Base-by-base conservation (phyloP, 2,329 filamentous ascomycete genomes). In the Neofusicoccum sp. region DNA sequence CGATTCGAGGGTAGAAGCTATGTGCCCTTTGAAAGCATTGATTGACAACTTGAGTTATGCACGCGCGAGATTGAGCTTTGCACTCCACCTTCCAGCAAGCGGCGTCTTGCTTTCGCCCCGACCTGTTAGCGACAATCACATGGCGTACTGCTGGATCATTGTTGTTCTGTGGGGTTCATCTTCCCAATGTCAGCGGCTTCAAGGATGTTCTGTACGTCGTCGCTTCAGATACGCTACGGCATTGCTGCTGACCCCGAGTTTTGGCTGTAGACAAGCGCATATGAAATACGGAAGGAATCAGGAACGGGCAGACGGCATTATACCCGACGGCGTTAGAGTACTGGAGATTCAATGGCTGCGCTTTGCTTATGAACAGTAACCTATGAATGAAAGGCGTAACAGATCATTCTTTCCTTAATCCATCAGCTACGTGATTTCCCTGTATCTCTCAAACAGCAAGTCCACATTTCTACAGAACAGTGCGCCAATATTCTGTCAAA, bases 1-100 rank as follows among this genome's bases (percentile, higher is more conserved):
- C 43, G 61, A 7, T 63, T 63, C 33, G 43, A 49, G 28, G 61
- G 61, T 4, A 50, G 61, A 6, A 47, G 16, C 9, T 34, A 63
- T 29, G 43, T 52, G 1, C 61, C 61, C 4, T 63, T 63, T 22
- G 45, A 58, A 16, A 52, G 47, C 44, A 47, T 58, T 11, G 52
- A 63, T 12, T 63, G 61, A 63, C 14, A 11, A 14, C 9, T 7
- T 12, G 9, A 41, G 14, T 6, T 36, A 11, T 49, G 43, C 9
- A 33, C 9, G 36, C 6, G 16, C 36, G 22, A 22, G 22, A 22
- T 22, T 22, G 22, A 22, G 22, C 22, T 22, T 22, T 22, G 14
- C 8, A 39, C 39, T 39, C 16, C 33, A n/a, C 6, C 4, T 16
- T 39, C 22, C 22, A 16, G 8, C 33, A 8, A 16, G 58, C 36